Conservation (phyloP, 2,329 filamentous ascomycete genomes). For the Epichloe glyceriae region DNA sequence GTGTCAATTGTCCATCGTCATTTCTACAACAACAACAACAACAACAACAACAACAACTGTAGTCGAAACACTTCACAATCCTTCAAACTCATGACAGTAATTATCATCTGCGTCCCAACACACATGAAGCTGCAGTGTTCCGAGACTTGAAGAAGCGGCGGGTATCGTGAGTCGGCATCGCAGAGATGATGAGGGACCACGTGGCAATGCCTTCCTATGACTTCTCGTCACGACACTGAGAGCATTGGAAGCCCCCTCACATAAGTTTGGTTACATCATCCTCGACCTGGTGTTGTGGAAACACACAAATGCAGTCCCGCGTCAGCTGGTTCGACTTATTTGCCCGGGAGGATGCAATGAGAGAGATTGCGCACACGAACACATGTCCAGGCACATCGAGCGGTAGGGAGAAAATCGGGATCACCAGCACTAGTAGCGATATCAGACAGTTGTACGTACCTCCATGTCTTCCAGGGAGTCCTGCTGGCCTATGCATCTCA, state of each 20-base stretch:
- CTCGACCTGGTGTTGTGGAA: constrained; percentile 48
- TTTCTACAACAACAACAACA: constrained; percentile 1
- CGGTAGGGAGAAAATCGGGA: background rate
- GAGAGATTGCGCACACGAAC: background rate
- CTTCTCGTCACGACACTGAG: background rate
- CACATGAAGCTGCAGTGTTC: background rate
- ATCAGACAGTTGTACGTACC: constrained; percentile 47
- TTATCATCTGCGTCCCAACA: background rate
- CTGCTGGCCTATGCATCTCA: constrained; percentile 91
- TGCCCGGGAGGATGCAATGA: constrained; percentile 6
- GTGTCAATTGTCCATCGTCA: constrained; percentile 20
- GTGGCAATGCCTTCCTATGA: background rate
- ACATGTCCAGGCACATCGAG: background rate
- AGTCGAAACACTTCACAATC: background rate
- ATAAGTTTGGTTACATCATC: constrained; percentile 86
- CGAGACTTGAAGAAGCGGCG: background rate
- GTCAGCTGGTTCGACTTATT: constrained; percentile 15
- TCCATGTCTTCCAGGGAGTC: constrained; percentile 98
- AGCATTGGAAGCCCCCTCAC: constrained; percentile 31
- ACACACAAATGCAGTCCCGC: constrained; percentile 22
- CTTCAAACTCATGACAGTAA: background rate
- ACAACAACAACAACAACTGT: constrained; percentile 1
- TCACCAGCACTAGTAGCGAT: constrained; percentile 7
- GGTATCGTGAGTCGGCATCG: constrained; percentile 1
- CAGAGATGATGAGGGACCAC: background rate